A percentile compares a stretch with the other conserved stretches of the same genome.
These are phyloP conservation scores for Eimeria necatrix DNA, from an alignment of 169 alveolate genomes.

Conservation along the genomic window DNA sequence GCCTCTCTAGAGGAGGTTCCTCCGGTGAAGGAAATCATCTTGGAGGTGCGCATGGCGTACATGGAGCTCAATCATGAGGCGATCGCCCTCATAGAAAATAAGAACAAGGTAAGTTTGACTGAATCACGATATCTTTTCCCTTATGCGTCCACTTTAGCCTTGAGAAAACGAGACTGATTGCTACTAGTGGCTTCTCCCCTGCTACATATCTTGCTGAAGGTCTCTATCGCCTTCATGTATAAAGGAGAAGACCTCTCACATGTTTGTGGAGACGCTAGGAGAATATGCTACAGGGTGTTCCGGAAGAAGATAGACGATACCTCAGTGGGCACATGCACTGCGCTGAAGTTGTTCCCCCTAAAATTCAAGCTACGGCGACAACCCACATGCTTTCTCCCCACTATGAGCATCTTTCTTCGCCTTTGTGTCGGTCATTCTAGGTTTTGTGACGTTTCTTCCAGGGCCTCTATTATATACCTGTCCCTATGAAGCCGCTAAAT, in stretches of 20 bases:
- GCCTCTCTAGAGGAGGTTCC: constrained; percentile 61
- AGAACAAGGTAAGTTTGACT: constrained; percentile 12
- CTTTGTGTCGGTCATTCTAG: neutral
- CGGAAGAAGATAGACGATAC: constrained; percentile 64
- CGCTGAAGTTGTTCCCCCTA: neutral
- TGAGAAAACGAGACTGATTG: neutral
- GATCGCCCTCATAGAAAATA: constrained; percentile 47
- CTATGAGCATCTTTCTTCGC: neutral
- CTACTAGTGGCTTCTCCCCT: neutral
- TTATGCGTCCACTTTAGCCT: too few species aligned
- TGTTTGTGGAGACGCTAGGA: constrained; percentile 60
- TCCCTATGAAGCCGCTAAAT: neutral
- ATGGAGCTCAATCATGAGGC: constrained; percentile 39
- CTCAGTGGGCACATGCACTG: constrained; percentile 36
- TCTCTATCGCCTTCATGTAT: constrained; percentile 77
- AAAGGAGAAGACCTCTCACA: constrained; percentile 66
- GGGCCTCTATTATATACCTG: neutral
- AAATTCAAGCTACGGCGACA: neutral
- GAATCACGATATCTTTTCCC: too few species aligned
- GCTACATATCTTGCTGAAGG: constrained; percentile 11
- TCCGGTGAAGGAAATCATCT: constrained; percentile 50
- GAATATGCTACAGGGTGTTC: constrained; percentile 57
- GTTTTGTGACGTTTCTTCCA: neutral
- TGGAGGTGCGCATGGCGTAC: constrained; percentile 69
- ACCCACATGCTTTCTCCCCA: neutral